Conservation (phyloP, 1,139 yeast species). For the Yamadazyma sp. region DNA sequence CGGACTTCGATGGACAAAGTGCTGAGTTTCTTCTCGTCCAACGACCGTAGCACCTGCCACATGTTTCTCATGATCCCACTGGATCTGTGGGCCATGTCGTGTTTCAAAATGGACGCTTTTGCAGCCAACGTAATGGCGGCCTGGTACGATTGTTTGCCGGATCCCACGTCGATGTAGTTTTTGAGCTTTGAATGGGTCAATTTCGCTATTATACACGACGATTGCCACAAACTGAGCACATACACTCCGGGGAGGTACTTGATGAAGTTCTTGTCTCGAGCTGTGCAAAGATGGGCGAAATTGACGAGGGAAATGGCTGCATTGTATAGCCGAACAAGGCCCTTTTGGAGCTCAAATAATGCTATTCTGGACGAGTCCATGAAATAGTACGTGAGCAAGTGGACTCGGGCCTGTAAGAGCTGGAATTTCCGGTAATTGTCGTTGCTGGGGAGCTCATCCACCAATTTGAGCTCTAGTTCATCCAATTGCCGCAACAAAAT, state of each 20-base stretch:
- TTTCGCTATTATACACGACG: conserved; percentile 80
- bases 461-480: conserved; percentile 61
- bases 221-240: conserved; percentile 84
- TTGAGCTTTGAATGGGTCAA: conserved; percentile 74
- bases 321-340: conserved; percentile 74
- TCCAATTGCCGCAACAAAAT: conserved; percentile 71
- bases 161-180: conserved; percentile 61
- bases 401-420: conserved; percentile 72
- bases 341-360: conserved; percentile 65
- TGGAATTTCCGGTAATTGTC: conserved; percentile 73
- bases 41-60: conserved; percentile 79
- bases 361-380: conserved; percentile 61
- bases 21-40: conserved; percentile 44
- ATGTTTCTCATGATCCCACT: conserved; percentile 92
- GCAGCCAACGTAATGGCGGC: conserved; percentile 69
- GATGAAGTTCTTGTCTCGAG: conserved; percentile 60
- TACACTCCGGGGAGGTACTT: conserved; percentile 82
- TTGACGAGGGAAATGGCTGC: conserved; percentile 71
- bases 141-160: conserved; percentile 72
- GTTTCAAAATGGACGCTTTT: conserved; percentile 81
- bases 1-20: conserved; percentile 56
- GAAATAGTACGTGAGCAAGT: conserved; percentile 76
- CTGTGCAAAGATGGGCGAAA: conserved; percentile 65
- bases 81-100: conserved; percentile 90
- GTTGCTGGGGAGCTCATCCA: conserved; percentile 24